Evolutionary conservation across 305 asterid genomes (phyloP).

Genomic region (Fraxinus ornus): DNA sequence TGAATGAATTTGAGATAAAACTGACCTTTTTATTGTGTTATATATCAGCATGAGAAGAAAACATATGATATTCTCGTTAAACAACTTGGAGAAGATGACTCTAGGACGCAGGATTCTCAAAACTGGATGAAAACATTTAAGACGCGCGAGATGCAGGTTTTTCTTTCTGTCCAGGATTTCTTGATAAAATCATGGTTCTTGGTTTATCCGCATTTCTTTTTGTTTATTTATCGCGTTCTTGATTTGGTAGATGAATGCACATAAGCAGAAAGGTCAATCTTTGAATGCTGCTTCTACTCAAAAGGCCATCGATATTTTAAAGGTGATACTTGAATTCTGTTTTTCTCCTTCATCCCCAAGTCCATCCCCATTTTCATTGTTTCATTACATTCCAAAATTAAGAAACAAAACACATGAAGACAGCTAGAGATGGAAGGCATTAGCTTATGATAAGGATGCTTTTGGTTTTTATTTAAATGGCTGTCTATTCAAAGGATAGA

Average conservation of each 20-base stretch:
- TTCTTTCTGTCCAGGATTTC: slow-evolving; percentile 5
- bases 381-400: not conserved
- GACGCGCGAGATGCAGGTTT: slow-evolving; percentile 85
- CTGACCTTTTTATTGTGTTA: not conserved
- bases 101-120: slow-evolving; percentile 85
- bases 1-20: slow-evolving; percentile 5
- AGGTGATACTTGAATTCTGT: slow-evolving; percentile 42
- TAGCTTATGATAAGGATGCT: not conserved
- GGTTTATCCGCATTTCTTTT: not conserved
- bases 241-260: slow-evolving; percentile 61
- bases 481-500: not conserved
- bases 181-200: not conserved
- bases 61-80: slow-evolving; percentile 90
- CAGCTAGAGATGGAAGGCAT: not conserved
- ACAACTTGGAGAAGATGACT: slow-evolving; percentile 94
- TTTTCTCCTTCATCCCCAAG: not conserved
- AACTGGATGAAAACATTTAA: slow-evolving; percentile 94
- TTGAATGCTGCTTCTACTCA: slow-evolving; percentile 65
- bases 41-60: slow-evolving; percentile 86
- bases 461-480: not conserved
- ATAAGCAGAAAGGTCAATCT: slow-evolving; percentile 87
- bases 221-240: not conserved
- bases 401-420: not conserved
- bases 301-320: slow-evolving; percentile 72
- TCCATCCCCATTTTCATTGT: not conserved